These are phyloP conservation scores for Hirschfeldia incana DNA, from an alignment of 345 rosid species.

Conservation along the genomic window DNA sequence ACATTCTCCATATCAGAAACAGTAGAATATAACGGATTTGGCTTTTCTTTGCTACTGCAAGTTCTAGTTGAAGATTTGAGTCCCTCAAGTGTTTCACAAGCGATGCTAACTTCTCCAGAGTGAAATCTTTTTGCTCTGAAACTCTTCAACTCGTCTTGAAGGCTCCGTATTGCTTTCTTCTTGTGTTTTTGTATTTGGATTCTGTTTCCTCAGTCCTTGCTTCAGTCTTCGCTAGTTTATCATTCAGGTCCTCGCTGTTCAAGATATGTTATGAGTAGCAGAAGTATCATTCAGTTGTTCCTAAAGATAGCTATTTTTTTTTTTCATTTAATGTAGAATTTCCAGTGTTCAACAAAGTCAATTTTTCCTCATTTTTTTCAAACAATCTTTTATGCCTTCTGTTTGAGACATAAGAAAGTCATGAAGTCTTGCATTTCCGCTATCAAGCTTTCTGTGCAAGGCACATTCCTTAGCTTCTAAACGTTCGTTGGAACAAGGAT, in stretches of 20 bases:
- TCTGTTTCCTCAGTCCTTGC: not conserved
- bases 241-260: not conserved
- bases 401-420: not conserved
- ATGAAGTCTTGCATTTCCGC: not conserved
- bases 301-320: not conserved
- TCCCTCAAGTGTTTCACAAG: no score
- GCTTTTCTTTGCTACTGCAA: no score
- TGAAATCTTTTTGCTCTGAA: no score
- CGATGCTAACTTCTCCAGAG: no score
- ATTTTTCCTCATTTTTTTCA: not conserved
- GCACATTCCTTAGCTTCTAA: not conserved
- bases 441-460: not conserved
- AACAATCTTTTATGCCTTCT: not conserved
- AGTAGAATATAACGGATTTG: no score
- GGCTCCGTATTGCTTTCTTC: not conserved
- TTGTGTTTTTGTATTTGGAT: not conserved
- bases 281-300: not conserved
- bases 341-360: not conserved
- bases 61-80: no score
- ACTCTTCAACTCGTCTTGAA: not conserved
- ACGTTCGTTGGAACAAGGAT: no score
- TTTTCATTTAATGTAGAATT: not conserved
- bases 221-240: not conserved
- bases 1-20: no score
- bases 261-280: not conserved